Conservation (phyloP, 306 rosid species). For the Acacia confusa region DNA sequence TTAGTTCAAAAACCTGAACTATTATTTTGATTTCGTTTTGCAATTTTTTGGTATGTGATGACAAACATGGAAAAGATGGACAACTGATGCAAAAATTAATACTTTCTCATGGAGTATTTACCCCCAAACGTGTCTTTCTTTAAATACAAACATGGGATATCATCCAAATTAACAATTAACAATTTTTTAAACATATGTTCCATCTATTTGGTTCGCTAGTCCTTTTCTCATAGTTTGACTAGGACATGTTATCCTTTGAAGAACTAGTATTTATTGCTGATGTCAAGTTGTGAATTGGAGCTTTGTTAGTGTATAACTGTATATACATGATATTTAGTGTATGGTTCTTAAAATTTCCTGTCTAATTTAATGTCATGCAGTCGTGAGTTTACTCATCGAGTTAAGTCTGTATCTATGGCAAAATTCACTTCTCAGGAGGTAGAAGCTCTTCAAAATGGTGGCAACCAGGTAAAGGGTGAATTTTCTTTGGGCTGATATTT, state of each 20-base stretch:
- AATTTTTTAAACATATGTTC: not conserved
- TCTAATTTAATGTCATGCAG: conserved; percentile 44
- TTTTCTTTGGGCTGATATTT: conserved; percentile 15
- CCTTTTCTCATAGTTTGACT: not conserved
- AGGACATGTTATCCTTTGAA: not conserved
- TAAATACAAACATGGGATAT: not conserved
- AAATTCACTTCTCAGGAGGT: conserved; percentile 92
- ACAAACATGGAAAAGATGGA: not conserved
- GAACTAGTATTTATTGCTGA: not conserved
- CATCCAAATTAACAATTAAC: not conserved
- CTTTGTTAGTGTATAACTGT: not conserved
- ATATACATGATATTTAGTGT: not conserved
- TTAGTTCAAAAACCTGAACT: not conserved
- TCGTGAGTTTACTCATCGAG: conserved; percentile 98
- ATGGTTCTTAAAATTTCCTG: conserved; percentile 6
- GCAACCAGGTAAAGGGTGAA: conserved; percentile 75
- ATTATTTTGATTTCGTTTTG: not conserved
- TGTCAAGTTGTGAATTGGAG: not conserved
- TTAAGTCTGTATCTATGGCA: conserved; percentile 95
- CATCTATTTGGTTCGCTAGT: not conserved
- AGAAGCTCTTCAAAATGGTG: conserved; percentile 87
- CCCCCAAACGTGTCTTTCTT: not conserved
- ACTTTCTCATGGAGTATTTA: not conserved
- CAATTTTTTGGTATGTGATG: not conserved
- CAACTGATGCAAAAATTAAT: conserved; percentile 1